Evolutionary conservation across 805 yeast genomes (phyloP).

Genomic region (Henningerozyma blattae): DNA sequence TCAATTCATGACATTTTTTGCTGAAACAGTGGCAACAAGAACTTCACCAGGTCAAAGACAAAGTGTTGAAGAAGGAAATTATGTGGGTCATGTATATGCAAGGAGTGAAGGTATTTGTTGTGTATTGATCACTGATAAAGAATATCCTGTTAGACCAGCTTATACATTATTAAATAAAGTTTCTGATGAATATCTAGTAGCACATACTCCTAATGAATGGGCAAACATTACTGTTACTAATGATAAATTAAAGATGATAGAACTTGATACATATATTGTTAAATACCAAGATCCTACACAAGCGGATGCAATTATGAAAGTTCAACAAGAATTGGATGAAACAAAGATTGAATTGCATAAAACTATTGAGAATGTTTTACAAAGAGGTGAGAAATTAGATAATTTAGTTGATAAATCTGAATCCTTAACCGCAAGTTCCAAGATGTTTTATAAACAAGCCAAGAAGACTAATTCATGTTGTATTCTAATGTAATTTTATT

Average conservation of each 20-base stretch:
- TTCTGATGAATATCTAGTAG: slow-evolving; percentile 77
- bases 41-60: slow-evolving; percentile 88
- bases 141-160: slow-evolving; percentile 94
- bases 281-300: slow-evolving; percentile 95
- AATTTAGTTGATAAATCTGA: slow-evolving; percentile 91
- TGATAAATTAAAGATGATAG: slow-evolving; percentile 25
- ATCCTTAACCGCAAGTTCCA: slow-evolving; percentile 75
- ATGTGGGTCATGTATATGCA: slow-evolving; percentile 84
- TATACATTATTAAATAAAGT: slow-evolving; percentile 84
- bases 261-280: slow-evolving; percentile 54
- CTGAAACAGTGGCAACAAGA: slow-evolving; percentile 81
- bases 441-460: slow-evolving; percentile 95
- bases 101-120: slow-evolving; percentile 87
- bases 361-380: slow-evolving; percentile 86
- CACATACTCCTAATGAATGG: slow-evolving; percentile 74
- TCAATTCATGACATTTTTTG: slow-evolving; percentile 90
- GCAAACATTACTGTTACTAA: slow-evolving; percentile 32
- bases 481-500: slow-evolving; percentile 40
- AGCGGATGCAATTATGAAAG: slow-evolving; percentile 94
- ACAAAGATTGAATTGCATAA: slow-evolving; percentile 93
- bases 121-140: slow-evolving; percentile 85
- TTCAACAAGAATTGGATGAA: slow-evolving; percentile 95
- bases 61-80: slow-evolving; percentile 82
- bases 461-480: slow-evolving; percentile 91
- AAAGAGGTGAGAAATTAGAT: slow-evolving; percentile 93